These are phyloP conservation scores for Glaciozyma martinii DNA, from an alignment of 768 basidiomycete species.

Conservation along the genomic window DNA sequence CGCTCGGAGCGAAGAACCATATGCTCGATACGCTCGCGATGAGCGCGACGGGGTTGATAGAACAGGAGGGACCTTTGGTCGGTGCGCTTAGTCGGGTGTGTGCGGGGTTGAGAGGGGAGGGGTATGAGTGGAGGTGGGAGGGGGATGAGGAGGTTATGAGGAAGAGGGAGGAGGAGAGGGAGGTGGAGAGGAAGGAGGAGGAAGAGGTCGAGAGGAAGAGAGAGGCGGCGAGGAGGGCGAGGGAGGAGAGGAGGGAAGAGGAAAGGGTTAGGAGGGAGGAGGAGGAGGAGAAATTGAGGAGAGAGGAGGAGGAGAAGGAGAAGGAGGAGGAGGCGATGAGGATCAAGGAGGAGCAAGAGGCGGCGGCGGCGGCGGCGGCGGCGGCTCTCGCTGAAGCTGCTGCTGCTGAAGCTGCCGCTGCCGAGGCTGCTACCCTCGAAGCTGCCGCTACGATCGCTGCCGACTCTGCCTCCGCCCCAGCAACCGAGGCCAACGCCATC, in stretches of 20 bases:
- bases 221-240: background rate
- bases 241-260: background rate
- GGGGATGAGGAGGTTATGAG: constrained; percentile 20
- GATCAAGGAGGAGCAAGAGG: background rate
- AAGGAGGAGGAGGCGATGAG: constrained; percentile 1
- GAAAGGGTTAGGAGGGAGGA: background rate
- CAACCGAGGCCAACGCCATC: background rate
- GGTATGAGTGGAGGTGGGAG: constrained; percentile 30
- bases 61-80: constrained; percentile 31
- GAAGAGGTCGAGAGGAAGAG: constrained; percentile 3
- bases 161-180: background rate
- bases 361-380: too few relatives aligned
- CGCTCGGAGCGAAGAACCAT: constrained; percentile 27
- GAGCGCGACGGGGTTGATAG: constrained; percentile 31
- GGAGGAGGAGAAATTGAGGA: background rate
- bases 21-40: constrained; percentile 23
- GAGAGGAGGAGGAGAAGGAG: background rate
- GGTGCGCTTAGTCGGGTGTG: constrained; percentile 22
- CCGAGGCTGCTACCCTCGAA: background rate
- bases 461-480: too few relatives aligned
- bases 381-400: constrained; percentile 6
- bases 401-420: background rate
- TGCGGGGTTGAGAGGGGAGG: constrained; percentile 31
- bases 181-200: background rate
- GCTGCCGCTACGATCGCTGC: background rate